Evolutionary conservation across 306 rosid genomes (phyloP).

Genomic region (Adenanthera pavonina): DNA sequence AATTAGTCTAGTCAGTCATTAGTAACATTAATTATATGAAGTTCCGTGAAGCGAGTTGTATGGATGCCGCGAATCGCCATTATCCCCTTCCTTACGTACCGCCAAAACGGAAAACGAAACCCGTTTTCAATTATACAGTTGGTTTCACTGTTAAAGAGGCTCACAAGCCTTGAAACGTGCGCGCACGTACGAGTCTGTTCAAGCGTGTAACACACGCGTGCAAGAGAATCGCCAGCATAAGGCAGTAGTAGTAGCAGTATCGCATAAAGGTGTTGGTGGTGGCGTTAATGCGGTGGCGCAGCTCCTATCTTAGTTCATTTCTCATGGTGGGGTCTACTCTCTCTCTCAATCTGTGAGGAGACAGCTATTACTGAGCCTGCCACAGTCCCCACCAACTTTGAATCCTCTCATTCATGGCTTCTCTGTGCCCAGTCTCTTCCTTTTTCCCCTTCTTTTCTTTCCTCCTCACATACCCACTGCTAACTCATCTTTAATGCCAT

Average conservation of each 20-base stretch:
- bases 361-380: conserved; percentile 71
- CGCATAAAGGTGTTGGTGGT: conserved; percentile 50
- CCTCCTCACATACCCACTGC: conserved; percentile 28
- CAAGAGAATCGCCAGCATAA: conserved; percentile 23
- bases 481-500: conserved; percentile 32
- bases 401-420: conserved; percentile 71
- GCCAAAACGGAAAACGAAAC: conserved; percentile 38
- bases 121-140: not conserved
- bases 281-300: conserved; percentile 69
- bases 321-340: conserved; percentile 53
- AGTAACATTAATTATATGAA: too few species aligned
- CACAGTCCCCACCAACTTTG: conserved; percentile 64
- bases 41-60: too few species aligned
- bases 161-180: not conserved
- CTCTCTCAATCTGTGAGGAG: conserved; percentile 38
- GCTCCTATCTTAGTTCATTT: conserved; percentile 36
- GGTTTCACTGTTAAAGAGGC: not conserved
- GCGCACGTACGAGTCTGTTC: not conserved
- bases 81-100: conserved; percentile 18
- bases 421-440: conserved; percentile 41
- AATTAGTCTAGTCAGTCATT: too few species aligned
- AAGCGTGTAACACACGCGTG: conserved; percentile 46
- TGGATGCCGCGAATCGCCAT: conserved; percentile 42
- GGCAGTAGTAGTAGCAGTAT: conserved; percentile 14
- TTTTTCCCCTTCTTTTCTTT: conserved; percentile 24